Evolutionary conservation across 208 protist genomes (phyloP).

Genomic region (Leishmania martiniquensis): DNA sequence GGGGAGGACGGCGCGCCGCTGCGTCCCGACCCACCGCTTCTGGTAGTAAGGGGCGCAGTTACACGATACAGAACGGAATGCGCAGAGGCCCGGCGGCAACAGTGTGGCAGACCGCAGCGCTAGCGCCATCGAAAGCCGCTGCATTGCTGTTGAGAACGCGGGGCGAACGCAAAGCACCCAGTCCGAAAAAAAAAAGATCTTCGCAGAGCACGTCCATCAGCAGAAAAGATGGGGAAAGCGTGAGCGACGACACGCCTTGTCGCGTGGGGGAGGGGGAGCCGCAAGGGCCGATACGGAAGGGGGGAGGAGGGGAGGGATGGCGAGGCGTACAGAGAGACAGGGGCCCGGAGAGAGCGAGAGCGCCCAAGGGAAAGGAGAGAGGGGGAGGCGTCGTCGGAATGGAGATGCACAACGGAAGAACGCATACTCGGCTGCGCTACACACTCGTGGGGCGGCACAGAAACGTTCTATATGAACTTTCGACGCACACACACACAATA

Average conservation of each 20-base stretch:
- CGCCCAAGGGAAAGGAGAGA: too few relatives aligned
- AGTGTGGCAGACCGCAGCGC: not conserved
- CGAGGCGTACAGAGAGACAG: not conserved
- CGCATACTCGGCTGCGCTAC: not conserved
- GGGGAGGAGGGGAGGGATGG: not conserved
- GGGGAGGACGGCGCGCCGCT: constrained; percentile 24
- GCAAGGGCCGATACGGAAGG: too few relatives aligned
- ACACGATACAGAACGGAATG: not conserved
- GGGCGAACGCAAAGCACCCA: not conserved
- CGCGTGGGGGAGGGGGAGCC: too few relatives aligned
- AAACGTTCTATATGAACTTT: not conserved
- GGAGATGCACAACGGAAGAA: not conserved
- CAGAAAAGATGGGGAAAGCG: not conserved
- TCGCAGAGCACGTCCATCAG: not conserved
- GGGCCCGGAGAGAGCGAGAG: not conserved
- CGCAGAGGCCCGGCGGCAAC: not conserved
- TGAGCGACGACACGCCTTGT: not conserved
- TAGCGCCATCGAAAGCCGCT: constrained; percentile 1
- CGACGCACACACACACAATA: not conserved
- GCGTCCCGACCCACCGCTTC: constrained; percentile 17
- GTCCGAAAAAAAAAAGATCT: too few relatives aligned
- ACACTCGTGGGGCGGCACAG: not conserved
- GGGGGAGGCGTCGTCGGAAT: not conserved
- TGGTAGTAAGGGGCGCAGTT: not conserved
- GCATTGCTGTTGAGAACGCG: not conserved